Conservation (phyloP, 768 basidiomycete genomes). For the Agaricus blazei region DNA sequence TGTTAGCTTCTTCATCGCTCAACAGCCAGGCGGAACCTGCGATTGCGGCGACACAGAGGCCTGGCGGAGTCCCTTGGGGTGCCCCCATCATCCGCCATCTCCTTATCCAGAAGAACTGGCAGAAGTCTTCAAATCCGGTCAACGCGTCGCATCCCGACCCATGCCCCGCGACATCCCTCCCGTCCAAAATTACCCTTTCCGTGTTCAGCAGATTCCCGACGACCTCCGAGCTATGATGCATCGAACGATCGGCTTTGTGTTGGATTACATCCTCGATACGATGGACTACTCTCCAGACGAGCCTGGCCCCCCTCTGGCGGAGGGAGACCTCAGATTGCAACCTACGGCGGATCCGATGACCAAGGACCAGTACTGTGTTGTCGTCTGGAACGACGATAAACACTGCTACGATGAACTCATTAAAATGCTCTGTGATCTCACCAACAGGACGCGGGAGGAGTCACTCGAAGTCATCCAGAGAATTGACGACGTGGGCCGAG, state of each 20-base stretch:
- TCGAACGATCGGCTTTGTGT: conserved; percentile 66
- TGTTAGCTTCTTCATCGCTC: conserved; percentile 88
- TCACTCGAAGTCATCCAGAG: conserved; percentile 50
- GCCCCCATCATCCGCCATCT: conserved; percentile 70
- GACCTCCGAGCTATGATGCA: conserved; percentile 73
- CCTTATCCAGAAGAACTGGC: conserved; percentile 31
- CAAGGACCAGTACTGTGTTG: conserved; percentile 74
- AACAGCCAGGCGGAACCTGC: conserved; percentile 90
- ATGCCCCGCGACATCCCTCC: conserved; percentile 52
- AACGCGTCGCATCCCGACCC: conserved; percentile 16
- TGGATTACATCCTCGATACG: conserved; percentile 82
- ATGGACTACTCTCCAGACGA: conserved; percentile 82
- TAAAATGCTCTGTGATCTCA: conserved; percentile 58
- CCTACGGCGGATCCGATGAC: conserved; percentile 74
- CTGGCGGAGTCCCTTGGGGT: conserved; percentile 66
- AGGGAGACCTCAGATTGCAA: conserved; percentile 68
- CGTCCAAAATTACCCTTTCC: conserved; percentile 55
- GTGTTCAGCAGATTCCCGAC: conserved; percentile 44
- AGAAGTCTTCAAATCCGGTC: conserved; percentile 5
- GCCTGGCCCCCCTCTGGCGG: conserved; percentile 56
- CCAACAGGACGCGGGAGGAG: conserved; percentile 48
- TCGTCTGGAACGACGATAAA: conserved; percentile 97
- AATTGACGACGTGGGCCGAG: conserved; percentile 78
- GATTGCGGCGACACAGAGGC: conserved; percentile 93
- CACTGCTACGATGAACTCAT: conserved; percentile 90